Base-by-base conservation (phyloP, 768 basidiomycete genomes). In the Panaeolus papilionaceus region DNA sequence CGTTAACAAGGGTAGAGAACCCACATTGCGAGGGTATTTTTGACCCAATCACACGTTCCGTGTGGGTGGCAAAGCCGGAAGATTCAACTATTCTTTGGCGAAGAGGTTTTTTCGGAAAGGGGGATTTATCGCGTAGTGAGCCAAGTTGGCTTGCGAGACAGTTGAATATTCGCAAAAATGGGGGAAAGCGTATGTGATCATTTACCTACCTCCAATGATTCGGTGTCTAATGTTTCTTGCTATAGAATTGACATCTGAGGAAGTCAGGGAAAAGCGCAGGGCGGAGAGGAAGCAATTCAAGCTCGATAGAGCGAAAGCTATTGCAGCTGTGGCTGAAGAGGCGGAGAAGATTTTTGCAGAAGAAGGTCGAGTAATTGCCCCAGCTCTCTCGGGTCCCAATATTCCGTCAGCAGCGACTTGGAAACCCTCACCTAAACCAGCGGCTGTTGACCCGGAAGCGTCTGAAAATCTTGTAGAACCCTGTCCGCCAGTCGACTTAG, bases 41-140 rank as follows among this genome's bases (percentile, higher is more conserved):
- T 69, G 97, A 99, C 75, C 79, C 85, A 6, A 73, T 85, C 2
- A 95, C 96, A 16, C 88, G 89, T n/a, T 94, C 93, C 0, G 92
- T 98, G 9, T 98, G 95, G 95, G 84, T 99, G 2, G 80, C 85
- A 0, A 84, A 89, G 66, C 77, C 81, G 33, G 83, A 78, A 26
- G 88, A 95, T 75, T 88, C 89, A 51, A 83, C 83, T 70, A 79
- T 90, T 4, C 83, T 99, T 42, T 99, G 98, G 93, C 82, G 87
- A 58, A 81, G 92, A 68, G 98, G 98, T 0, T 98, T 99, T 81
- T 99, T 99, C 77, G 98, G 98, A 26, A 99, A 99, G 78, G 98
- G 98, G 0, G 92, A 93, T 75, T 82, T 99, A 64, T 96, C 94
- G 45, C 80, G 98, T 67, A 98, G 96, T 77, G 98, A 99, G 77